phyloP scores from a whole-genome alignment of 2,329 filamentous ascomycete genomes.

The Westerdykella ornata region DNA sequence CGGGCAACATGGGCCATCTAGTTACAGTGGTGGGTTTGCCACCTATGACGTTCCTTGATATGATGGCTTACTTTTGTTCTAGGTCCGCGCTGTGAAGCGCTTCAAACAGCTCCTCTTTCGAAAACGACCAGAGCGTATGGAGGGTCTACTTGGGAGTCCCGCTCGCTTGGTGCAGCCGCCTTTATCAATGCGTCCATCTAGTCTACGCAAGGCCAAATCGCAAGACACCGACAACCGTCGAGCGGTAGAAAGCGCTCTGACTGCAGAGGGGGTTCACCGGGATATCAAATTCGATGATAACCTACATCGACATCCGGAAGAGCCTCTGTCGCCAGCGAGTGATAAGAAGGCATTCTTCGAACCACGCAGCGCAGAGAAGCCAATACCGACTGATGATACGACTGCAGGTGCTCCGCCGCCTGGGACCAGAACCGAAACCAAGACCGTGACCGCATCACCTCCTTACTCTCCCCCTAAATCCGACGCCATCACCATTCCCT shows the following conservation, averaged over 20 bases:
- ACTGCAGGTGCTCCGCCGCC: constrained; percentile 9
- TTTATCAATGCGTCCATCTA: constrained; percentile 43
- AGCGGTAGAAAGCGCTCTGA: constrained; percentile 45
- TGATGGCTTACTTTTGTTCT: neutral
- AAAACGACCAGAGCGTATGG: constrained; percentile 49
- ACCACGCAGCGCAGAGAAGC: neutral
- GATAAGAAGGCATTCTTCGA: neutral
- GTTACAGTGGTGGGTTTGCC: constrained; percentile 73
- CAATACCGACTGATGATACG: neutral
- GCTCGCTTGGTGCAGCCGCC: constrained; percentile 55
- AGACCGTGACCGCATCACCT: constrained; percentile 27
- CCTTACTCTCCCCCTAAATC: constrained; percentile 23
- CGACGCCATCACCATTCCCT: constrained; percentile 18
- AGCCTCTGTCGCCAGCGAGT: neutral
- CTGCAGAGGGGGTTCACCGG: constrained; percentile 50
- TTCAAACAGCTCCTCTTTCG: constrained; percentile 70
- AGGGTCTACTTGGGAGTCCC: constrained; percentile 54
- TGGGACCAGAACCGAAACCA: constrained; percentile 15
- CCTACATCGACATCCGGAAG: constrained; percentile 12
- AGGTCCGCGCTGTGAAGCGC: constrained; percentile 85
- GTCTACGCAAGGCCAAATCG: constrained; percentile 43
- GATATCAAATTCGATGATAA: constrained; percentile 37
- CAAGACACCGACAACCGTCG: constrained; percentile 48
- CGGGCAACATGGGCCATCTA: constrained; percentile 78
- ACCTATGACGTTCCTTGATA: neutral